Evolutionary conservation across 352 stramenopile genomes (phyloP).

Genomic region (Pythium periplocum): DNA sequence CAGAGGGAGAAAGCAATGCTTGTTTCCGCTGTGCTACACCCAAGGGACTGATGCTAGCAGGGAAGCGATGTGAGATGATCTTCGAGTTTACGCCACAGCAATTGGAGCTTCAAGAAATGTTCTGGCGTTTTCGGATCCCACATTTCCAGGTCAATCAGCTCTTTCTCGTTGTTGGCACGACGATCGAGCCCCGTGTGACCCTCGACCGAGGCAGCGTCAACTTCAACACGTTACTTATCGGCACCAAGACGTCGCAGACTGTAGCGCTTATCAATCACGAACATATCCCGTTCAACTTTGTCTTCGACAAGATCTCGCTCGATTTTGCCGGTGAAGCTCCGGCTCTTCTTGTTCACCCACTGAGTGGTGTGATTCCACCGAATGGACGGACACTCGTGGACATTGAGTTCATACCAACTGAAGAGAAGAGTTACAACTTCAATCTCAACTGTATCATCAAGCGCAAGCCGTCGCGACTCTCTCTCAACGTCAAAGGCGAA

Average conservation of each 20-base stretch:
- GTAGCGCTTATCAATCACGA: constrained; percentile 91
- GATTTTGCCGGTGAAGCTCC: constrained; percentile 74
- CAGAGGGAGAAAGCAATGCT: constrained; percentile 60
- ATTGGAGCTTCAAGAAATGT: constrained; percentile 86
- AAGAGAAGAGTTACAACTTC: constrained; percentile 92
- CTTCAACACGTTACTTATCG: constrained; percentile 91
- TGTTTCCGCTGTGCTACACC: constrained; percentile 88
- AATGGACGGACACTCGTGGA: constrained; percentile 78
- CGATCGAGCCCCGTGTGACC: constrained; percentile 85
- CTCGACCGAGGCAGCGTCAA: constrained; percentile 89
- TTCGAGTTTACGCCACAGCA: constrained; percentile 94
- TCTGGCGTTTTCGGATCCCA: constrained; percentile 89
- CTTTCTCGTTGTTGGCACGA: constrained; percentile 91
- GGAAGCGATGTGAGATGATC: constrained; percentile 93
- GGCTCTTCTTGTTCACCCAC: constrained; percentile 77
- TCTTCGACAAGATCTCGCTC: constrained; percentile 89
- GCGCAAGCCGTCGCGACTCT: constrained; percentile 88
- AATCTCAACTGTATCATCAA: constrained; percentile 91
- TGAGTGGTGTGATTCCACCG: constrained; percentile 87
- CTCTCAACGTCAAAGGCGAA: constrained; percentile 93
- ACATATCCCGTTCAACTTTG: constrained; percentile 91
- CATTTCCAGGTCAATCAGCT: constrained; percentile 87
- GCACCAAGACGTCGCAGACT: constrained; percentile 79
- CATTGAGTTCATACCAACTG: constrained; percentile 87
- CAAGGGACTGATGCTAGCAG: constrained; percentile 89